Evolutionary conservation across 1,284 basidiomycete genomes (phyloP).

Genomic region (Erythrobasidium hasegawianum): DNA sequence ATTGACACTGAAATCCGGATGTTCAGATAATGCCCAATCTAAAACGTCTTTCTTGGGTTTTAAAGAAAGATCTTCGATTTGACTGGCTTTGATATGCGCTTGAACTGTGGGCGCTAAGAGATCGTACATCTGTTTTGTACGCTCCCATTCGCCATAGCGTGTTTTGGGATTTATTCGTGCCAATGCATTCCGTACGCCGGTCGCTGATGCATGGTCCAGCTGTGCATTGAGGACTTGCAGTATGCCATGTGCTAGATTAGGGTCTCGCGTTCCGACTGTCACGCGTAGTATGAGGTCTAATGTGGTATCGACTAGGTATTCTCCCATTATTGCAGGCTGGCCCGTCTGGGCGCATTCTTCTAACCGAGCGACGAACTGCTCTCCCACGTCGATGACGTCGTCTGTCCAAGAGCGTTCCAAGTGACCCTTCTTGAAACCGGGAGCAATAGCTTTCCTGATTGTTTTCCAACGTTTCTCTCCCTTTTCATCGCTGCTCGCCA

Average conservation of each 20-base stretch:
- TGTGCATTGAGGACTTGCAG: conserved; percentile 26
- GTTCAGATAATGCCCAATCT: conserved; percentile 28
- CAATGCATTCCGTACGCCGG: conserved; percentile 20
- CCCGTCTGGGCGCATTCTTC: conserved; percentile 9
- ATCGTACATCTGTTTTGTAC: conserved; percentile 20
- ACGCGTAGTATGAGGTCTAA: conserved; percentile 31
- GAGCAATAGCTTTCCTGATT: conserved; percentile 28
- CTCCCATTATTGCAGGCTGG: conserved; percentile 16
- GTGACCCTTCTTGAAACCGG: conserved; percentile 34
- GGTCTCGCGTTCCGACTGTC: conserved; percentile 23
- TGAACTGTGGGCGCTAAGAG: conserved; percentile 19
- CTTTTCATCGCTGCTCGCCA: conserved; percentile 30
- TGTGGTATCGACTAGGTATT: conserved; percentile 32
- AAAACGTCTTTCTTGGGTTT: conserved; percentile 31
- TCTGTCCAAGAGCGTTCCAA: conserved; percentile 28
- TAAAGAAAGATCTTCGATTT: conserved; percentile 1
- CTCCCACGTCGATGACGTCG: conserved; percentile 22
- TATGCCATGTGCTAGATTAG: conserved; percentile 4
- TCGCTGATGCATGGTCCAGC: conserved; percentile 26
- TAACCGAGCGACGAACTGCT: conserved; percentile 14
- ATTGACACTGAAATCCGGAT: conserved; percentile 27
- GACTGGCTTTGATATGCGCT: conserved; percentile 25
- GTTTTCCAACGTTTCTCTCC: conserved; percentile 31
- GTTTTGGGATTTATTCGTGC: conserved; percentile 15
- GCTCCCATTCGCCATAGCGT: conserved; percentile 11